Conservation (phyloP, 306 rosid species). For the Ammopiptanthus mongolicus region DNA sequence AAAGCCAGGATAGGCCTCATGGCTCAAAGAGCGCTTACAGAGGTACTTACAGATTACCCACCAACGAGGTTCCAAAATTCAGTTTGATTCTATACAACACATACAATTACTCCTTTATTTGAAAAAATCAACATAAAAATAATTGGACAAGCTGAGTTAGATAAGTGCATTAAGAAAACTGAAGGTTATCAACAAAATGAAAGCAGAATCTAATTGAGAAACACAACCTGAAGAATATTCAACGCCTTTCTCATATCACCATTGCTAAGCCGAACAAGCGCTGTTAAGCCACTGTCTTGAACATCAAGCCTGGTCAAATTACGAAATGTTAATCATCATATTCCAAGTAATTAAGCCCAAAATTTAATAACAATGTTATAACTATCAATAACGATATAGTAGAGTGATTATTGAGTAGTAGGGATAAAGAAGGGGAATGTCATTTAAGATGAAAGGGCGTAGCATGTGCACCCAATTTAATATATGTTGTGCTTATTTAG, state of each 20-base stretch:
- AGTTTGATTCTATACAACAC: not conserved
- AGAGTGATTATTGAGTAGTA: not conserved
- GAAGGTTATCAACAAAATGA: not conserved
- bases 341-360: conserved; percentile 11
- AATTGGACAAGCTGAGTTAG: not conserved
- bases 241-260: conserved; percentile 96
- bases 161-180: not conserved
- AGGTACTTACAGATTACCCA: too few species aligned
- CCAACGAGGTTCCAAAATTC: too few species aligned
- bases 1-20: too few species aligned
- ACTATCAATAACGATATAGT: not conserved
- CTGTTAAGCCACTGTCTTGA: conserved; percentile 63
- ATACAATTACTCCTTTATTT: conserved; percentile 1
- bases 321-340: conserved; percentile 15
- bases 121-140: not conserved
- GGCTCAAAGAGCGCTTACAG: too few species aligned
- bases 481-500: not conserved
- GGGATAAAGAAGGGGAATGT: not conserved
- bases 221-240: conserved; percentile 78
- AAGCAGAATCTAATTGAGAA: not conserved
- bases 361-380: not conserved
- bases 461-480: not conserved
- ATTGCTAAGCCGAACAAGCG: conserved; percentile 80
- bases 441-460: not conserved
- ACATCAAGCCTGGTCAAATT: conserved; percentile 68